A percentile compares a stretch with the other conserved stretches of the same genome.
Evolutionary conservation across 371 early-diverging fungal species (phyloP).

Genomic region (Haplosporangium sp.): DNA sequence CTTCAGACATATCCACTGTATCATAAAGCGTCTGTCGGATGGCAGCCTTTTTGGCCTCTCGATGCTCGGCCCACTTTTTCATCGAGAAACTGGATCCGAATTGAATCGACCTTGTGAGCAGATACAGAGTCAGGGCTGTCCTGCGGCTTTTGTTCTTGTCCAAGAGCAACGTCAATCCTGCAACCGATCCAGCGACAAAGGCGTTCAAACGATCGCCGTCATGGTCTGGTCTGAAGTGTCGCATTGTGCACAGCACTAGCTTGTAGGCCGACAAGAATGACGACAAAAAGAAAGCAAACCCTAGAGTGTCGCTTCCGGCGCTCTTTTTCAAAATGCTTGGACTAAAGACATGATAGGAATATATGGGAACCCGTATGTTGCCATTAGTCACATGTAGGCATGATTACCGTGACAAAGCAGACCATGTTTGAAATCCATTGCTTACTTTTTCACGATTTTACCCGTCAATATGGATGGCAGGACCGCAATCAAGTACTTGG

Average conservation of each 20-base stretch:
- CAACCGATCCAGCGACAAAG: conserved; percentile 80
- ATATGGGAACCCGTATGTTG: neutral
- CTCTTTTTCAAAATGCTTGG: conserved; percentile 66
- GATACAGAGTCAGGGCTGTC: conserved; percentile 80
- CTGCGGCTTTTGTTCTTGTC: conserved; percentile 77
- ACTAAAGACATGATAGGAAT: conserved; percentile 16
- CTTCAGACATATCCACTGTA: conserved; percentile 6
- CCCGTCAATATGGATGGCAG: conserved; percentile 76
- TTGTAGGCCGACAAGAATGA: conserved; percentile 82
- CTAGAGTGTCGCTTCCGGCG: conserved; percentile 75
- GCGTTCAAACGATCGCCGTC: conserved; percentile 73
- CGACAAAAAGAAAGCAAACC: conserved; percentile 85
- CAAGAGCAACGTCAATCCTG: conserved; percentile 75
- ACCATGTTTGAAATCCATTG: too few relatives aligned
- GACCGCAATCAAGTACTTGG: conserved; percentile 78
- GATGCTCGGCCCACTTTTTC: conserved; percentile 65
- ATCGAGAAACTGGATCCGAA: conserved; percentile 73
- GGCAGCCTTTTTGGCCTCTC: conserved; percentile 35
- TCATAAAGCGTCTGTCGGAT: conserved; percentile 22
- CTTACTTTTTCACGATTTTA: conserved; percentile 69
- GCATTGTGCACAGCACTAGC: conserved; percentile 74
- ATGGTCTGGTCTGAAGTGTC: conserved; percentile 59
- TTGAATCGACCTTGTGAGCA: conserved; percentile 79
- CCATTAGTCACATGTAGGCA: too few relatives aligned
- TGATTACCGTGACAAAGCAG: too few relatives aligned